Evolutionary conservation across 202 grass and related monocot species (phyloP).

Genomic region (Bolboschoenoplectus hybrid): DNA sequence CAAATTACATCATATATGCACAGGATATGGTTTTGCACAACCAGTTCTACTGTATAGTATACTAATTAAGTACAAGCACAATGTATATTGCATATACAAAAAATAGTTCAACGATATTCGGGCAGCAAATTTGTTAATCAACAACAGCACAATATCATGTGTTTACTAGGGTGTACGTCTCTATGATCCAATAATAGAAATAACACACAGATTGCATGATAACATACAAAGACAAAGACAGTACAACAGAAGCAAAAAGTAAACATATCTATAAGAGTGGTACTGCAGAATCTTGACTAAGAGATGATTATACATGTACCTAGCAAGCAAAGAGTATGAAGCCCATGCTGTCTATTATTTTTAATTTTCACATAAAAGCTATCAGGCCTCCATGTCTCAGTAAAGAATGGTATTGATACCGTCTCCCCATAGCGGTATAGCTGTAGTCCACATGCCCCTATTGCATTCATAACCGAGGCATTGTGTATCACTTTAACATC

Average conservation of each 20-base stretch:
- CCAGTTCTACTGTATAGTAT: neutral
- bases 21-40: neutral
- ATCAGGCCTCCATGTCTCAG: constrained; percentile 87
- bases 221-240: neutral
- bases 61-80: constrained; percentile 18
- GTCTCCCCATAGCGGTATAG: constrained; percentile 94
- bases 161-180: neutral
- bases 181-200: neutral
- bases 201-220: constrained; percentile 6
- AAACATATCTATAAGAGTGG: neutral
- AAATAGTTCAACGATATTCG: neutral
- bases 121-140: neutral
- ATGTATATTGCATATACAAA: neutral
- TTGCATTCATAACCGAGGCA: constrained; percentile 89
- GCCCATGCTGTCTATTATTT: constrained; percentile 71
- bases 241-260: neutral
- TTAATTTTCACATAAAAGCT: constrained; percentile 97
- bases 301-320: constrained; percentile 45
- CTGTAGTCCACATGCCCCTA: constrained; percentile 87
- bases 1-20: neutral
- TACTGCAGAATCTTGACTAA: neutral
- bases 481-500: constrained; percentile 89
- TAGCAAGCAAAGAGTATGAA: constrained; percentile 95
- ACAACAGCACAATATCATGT: constrained; percentile 10
- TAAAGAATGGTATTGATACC: constrained; percentile 95